These are phyloP conservation scores for Neobulgaria alba DNA, from an alignment of 2,329 filamentous ascomycete species.

Conservation along the genomic window DNA sequence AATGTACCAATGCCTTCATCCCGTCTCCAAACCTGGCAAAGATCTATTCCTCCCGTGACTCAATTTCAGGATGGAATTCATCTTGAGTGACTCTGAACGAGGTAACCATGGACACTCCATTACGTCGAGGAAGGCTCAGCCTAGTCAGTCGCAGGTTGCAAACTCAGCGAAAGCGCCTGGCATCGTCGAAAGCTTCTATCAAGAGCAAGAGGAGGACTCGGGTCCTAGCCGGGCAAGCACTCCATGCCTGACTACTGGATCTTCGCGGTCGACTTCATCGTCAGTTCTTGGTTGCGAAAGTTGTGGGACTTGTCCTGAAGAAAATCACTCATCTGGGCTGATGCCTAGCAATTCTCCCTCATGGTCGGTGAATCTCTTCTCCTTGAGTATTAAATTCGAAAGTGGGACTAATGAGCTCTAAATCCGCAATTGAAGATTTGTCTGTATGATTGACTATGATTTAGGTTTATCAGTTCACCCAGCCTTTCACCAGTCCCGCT, in stretches of 20 bases:
- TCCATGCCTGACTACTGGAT: constrained; percentile 3
- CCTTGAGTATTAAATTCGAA: background rate
- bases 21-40: too few species aligned
- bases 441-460: background rate
- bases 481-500: background rate
- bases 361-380: too few species aligned
- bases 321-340: too few species aligned
- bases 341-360: too few species aligned
- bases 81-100: too few species aligned
- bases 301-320: too few species aligned
- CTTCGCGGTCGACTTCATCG: constrained; percentile 3
- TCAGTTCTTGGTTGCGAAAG: constrained; percentile 2
- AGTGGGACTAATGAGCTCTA: background rate
- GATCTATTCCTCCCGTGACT: too few species aligned
- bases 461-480: background rate
- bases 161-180: background rate
- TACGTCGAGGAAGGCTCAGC: background rate
- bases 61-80: too few species aligned
- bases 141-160: background rate
- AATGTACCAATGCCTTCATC: too few species aligned
- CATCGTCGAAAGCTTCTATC: background rate
- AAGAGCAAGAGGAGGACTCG: constrained; percentile 2
- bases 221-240: background rate
- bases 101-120: too few species aligned
- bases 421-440: background rate